Evolutionary conservation across 176 grass and related monocot genomes (phyloP).

Genomic region (Pontederia crassipes): DNA sequence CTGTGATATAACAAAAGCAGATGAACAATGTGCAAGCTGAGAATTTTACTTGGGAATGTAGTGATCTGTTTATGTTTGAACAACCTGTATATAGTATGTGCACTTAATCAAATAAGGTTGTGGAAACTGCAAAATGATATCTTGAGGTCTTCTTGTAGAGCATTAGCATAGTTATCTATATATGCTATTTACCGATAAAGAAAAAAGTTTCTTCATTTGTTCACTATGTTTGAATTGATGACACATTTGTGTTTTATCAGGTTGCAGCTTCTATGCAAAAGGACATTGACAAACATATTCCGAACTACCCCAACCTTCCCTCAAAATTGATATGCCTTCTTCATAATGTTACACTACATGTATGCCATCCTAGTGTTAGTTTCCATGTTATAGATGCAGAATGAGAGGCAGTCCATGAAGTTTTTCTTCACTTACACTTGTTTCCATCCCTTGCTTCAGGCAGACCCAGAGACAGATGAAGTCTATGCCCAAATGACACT

Average conservation of each 20-base stretch:
- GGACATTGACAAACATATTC: slow-evolving; percentile 78
- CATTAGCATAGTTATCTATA: too few relatives aligned
- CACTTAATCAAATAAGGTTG: too few relatives aligned
- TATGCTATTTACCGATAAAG: too few relatives aligned
- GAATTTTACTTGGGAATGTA: too few relatives aligned
- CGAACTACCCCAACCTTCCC: slow-evolving; percentile 89
- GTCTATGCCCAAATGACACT: slow-evolving; percentile 99
- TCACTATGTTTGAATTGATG: not conserved
- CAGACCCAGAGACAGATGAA: slow-evolving; percentile 89
- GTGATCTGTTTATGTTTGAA: too few relatives aligned
- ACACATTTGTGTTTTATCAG: slow-evolving; percentile 25
- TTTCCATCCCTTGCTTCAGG: slow-evolving; percentile 38
- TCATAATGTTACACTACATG: slow-evolving; percentile 90
- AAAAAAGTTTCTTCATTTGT: not conserved
- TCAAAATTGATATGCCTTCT: slow-evolving; percentile 97
- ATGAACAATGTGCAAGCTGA: too few relatives aligned
- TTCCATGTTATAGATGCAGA: not conserved
- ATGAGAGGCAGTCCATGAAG: not conserved
- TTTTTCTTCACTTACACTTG: slow-evolving; percentile 4
- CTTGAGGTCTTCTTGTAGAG: too few relatives aligned
- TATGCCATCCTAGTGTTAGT: slow-evolving; percentile 24
- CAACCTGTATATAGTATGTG: too few relatives aligned
- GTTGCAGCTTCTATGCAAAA: slow-evolving; percentile 99
- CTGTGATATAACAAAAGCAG: too few relatives aligned
- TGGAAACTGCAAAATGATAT: too few relatives aligned